Percentiles rank a stretch among this genome's conserved stretches.
Evolutionary conservation across 1,284 basidiomycete species (phyloP).

Genomic region (Trametes pubescens): DNA sequence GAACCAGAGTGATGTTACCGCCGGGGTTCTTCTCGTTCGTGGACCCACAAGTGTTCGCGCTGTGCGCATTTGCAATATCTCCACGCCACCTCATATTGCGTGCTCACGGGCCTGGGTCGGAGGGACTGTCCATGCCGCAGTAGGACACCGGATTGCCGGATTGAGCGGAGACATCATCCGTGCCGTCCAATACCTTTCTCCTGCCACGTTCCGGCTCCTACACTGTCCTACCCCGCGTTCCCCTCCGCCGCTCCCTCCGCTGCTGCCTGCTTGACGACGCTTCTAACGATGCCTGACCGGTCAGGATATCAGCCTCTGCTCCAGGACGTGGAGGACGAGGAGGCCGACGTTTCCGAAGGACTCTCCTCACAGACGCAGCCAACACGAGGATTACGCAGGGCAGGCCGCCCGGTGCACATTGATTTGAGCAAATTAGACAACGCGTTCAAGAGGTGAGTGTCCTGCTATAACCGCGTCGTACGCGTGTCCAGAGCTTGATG

Average conservation of each 20-base stretch:
- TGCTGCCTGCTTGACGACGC: slow-evolving; percentile 6
- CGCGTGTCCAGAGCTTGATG: slow-evolving; percentile 5
- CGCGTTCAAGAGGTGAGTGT: slow-evolving; percentile 77
- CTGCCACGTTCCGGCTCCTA: slow-evolving; percentile 28
- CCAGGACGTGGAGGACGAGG: slow-evolving; percentile 62
- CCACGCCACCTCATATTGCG: not conserved
- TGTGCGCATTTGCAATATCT: slow-evolving; percentile 1
- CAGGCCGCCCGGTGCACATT: slow-evolving; percentile 66
- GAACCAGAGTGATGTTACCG: not conserved
- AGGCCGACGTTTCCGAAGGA: slow-evolving; percentile 54
- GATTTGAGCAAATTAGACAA: slow-evolving; percentile 80
- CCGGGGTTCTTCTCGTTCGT: not conserved
- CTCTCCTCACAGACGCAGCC: slow-evolving; percentile 44
- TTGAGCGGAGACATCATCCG: slow-evolving; percentile 15
- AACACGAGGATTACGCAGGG: slow-evolving; percentile 52
- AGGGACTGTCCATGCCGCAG: slow-evolving; percentile 18
- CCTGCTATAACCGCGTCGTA: not conserved
- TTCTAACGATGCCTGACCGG: slow-evolving; percentile 54
- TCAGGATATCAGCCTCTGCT: slow-evolving; percentile 74
- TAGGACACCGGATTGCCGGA: slow-evolving; percentile 22
- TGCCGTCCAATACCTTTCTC: slow-evolving; percentile 23
- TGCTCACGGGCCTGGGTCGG: not conserved
- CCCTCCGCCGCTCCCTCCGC: not conserved
- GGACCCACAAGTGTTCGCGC: slow-evolving; percentile 5
- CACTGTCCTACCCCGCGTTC: slow-evolving; percentile 17